Evolutionary conservation across 2,329 filamentous ascomycete genomes (phyloP).

Genomic region (Epichloe gansuensis): DNA sequence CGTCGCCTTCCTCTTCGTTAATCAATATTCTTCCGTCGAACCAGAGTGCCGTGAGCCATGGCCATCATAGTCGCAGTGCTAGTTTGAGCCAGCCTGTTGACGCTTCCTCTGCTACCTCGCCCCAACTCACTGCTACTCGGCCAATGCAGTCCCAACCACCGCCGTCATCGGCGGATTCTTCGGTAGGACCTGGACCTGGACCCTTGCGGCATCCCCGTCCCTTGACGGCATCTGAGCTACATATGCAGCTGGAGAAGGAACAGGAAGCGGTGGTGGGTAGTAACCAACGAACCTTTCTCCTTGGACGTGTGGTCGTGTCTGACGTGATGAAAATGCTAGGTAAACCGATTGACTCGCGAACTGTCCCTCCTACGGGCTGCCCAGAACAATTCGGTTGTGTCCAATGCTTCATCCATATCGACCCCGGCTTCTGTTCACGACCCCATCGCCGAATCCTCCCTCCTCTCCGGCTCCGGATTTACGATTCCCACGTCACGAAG

Average conservation of each 20-base stretch:
- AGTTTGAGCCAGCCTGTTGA: conserved; percentile 14
- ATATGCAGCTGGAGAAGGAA: conserved; percentile 83
- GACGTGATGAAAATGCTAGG: conserved; percentile 34
- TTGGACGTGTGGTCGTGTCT: not conserved
- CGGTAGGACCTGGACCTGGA: conserved; percentile 46
- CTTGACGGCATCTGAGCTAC: conserved; percentile 77
- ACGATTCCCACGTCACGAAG: conserved; percentile 41
- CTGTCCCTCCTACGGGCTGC: conserved; percentile 66
- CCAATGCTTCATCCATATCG: conserved; percentile 51
- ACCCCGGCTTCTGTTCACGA: conserved; percentile 39
- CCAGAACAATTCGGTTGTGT: conserved; percentile 53
- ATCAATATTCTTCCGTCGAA: conserved; percentile 47
- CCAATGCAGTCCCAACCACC: conserved; percentile 18
- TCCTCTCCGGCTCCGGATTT: conserved; percentile 44
- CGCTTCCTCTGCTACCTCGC: conserved; percentile 19
- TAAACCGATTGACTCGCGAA: conserved; percentile 86
- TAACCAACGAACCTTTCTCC: too few relatives aligned
- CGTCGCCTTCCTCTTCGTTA: conserved; percentile 22
- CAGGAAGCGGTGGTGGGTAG: conserved; percentile 75
- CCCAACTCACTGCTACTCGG: conserved; percentile 9
- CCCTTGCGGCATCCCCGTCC: conserved; percentile 79
- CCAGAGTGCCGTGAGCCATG: conserved; percentile 32
- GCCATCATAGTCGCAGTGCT: conserved; percentile 7
- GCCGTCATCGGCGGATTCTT: conserved; percentile 23
- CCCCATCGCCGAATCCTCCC: conserved; percentile 33